Base-by-base conservation (phyloP, 306 rosid genomes). In the Cucurbita argyrosperma region DNA sequence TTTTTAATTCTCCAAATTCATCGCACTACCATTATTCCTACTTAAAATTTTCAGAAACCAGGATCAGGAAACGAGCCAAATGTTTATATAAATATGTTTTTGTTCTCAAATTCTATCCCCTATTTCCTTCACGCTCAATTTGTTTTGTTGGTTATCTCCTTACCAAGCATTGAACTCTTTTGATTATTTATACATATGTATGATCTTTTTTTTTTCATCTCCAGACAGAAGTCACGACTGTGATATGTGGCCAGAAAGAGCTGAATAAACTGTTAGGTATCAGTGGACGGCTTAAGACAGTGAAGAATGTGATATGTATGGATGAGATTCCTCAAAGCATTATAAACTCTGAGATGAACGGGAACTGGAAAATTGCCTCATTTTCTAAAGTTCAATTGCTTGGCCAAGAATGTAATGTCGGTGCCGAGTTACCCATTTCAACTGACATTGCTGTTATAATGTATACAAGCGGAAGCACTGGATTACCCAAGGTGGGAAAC, bases 381-480 rank as follows among this genome's bases (percentile, higher is more conserved):
- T 88, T 91, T 73, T 71, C 84, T 39, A 86, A 83, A 59, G 96
- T 95, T 56, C 89, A 82, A 82, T 82, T 14, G 77, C 90, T 84
- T 77, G 99, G 99, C 52, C 82, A 77, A 84, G 85, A 83, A 83
- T 81, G 77, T 42, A 88, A 85, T 47, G 56, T 85, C 47, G 91
- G 80, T n/a, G 83, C 96, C 26, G 91, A 89, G 76, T 82, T 95
- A 65, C 99, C 99, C 57, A 81, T 88, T 78, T 77, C 97, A 56
- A 86, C 90, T 14, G 97, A 95, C 82, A 72, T 89, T 75, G 99
- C 97, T 5, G 99, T 95, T 83, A 91, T 95, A 79, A 95, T 91
- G 99, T 95, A 95, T 83, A 91, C 99, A 52, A 95, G 99, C 81
- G 99, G 99, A 84, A 95, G 99, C 81, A 91, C 97, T 10, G 99